Conservation (phyloP, 2,329 filamentous ascomycete genomes). For the Ceratocystis cacaofunesta region DNA sequence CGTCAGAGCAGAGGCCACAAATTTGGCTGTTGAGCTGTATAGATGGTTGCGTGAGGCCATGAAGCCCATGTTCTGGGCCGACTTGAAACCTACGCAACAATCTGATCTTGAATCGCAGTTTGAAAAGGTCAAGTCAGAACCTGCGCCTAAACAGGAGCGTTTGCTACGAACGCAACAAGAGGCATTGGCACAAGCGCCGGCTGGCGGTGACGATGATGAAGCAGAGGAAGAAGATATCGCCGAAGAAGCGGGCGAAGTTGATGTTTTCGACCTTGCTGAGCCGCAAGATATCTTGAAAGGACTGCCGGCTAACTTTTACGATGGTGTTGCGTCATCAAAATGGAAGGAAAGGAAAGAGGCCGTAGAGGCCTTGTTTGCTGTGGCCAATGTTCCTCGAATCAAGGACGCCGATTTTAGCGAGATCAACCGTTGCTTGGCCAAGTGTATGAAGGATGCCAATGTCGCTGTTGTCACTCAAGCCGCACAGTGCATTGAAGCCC, state of each 20-base stretch:
- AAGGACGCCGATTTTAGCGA: conserved; percentile 84
- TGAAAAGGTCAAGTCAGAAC: conserved; percentile 79
- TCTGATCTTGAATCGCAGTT: conserved; percentile 87
- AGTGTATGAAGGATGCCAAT: conserved; percentile 98
- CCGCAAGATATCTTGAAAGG: conserved; percentile 76
- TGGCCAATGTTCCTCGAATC: conserved; percentile 74
- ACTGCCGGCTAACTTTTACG: conserved; percentile 66
- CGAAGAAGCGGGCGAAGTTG: conserved; percentile 57
- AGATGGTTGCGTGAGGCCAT: conserved; percentile 94
- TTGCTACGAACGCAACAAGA: conserved; percentile 81
- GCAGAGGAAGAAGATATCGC: conserved; percentile 35
- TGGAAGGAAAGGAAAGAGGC: conserved; percentile 98
- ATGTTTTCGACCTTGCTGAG: conserved; percentile 68
- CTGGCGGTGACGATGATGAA: conserved; percentile 37
- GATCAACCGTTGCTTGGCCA: conserved; percentile 68
- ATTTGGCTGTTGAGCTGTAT: conserved; percentile 84
- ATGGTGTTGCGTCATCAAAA: conserved; percentile 76
- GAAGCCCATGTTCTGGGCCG: conserved; percentile 94
- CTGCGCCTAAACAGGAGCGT: conserved; percentile 76
- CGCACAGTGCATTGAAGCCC: conserved; percentile 76
- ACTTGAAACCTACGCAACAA: conserved; percentile 90
- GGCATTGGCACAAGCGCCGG: conserved; percentile 56
- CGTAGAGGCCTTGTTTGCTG: conserved; percentile 62
- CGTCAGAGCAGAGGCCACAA: conserved; percentile 83
- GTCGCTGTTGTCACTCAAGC: conserved; percentile 86